Conservation (phyloP, 2,329 filamentous ascomycete species). For the Cladosporium sphaerospermum region DNA sequence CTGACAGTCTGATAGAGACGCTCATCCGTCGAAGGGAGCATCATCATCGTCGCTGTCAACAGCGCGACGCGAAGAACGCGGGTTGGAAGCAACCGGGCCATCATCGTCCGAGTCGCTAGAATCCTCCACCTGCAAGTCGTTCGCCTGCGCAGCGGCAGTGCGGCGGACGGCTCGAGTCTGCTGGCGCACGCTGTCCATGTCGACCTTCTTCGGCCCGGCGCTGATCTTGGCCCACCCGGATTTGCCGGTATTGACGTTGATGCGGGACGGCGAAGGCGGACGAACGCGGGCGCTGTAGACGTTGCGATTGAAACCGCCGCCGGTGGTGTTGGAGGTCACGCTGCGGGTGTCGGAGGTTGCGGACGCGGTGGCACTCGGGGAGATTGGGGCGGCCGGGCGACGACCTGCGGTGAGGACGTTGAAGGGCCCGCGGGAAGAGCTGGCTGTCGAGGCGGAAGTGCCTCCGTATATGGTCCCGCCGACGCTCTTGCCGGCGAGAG, state of each 20-base stretch:
- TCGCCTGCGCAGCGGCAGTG: neutral
- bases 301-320: neutral
- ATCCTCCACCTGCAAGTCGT: neutral
- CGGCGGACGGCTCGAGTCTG: neutral
- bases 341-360: neutral
- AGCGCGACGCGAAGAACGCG: neutral
- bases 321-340: neutral
- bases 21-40: neutral
- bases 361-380: neutral
- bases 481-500: neutral
- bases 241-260: neutral
- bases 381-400: neutral
- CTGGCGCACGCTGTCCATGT: constrained; percentile 1
- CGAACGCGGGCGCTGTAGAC: neutral
- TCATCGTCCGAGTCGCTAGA: neutral
- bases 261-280: neutral
- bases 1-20: neutral
- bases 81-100: neutral
- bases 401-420: neutral
- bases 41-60: neutral
- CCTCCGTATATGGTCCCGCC: neutral
- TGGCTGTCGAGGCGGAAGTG: neutral
- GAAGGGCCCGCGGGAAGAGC: neutral
- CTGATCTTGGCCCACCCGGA: neutral
- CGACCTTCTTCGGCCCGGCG: neutral